Base-by-base conservation (phyloP, 345 rosid genomes). In the Schrenkiella parvula region DNA sequence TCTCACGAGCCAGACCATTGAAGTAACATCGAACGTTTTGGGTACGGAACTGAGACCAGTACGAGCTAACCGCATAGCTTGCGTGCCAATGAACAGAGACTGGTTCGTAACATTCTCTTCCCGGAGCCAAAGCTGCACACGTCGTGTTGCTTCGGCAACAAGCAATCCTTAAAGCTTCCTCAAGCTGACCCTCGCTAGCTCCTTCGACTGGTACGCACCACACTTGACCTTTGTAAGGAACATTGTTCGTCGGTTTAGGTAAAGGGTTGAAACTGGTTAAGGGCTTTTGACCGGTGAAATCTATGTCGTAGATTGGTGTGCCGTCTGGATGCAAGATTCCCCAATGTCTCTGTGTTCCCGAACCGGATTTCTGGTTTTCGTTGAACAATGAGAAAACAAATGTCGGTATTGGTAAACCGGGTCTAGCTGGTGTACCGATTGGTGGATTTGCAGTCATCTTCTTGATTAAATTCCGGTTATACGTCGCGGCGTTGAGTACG, bases 281-380 rank as follows among this genome's bases (percentile, higher is more conserved):
- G 0, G 66, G 64, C 5, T 46, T 68, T 48, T 68, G 76, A 56
- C 95, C 98, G 0, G 82, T 82, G 52, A 88, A 67, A 55, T 90
- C 91, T 1, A 92, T 60, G 7, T 86, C 88, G 38, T 86, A 92
- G 3, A 81, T 64, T 0, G 82, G 63, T 7, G 70, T 44, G 4
- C 93, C 95, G 48, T 80, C 74, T 1, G 87, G 68, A 52, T 80
- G 55, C 44, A 93, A 55, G 56, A 88, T 10, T 4, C 98, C 98
- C 88, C 90, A 93, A 5, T 90, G 87, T 68, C 97, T 82, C 78
- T 87, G 86, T 35, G 91, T 88, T 47, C 84, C 93, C 3, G 87
- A 86, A 47, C 98, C 98, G 5, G 48, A 0, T 78, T 93, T 93
- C 9, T 43, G 81, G 78, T 87, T 85, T 78, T 90, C 93, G 32